These are phyloP conservation scores for Coemansia sp. DNA, from an alignment of 371 early-diverging fungal species.

Conservation along the genomic window DNA sequence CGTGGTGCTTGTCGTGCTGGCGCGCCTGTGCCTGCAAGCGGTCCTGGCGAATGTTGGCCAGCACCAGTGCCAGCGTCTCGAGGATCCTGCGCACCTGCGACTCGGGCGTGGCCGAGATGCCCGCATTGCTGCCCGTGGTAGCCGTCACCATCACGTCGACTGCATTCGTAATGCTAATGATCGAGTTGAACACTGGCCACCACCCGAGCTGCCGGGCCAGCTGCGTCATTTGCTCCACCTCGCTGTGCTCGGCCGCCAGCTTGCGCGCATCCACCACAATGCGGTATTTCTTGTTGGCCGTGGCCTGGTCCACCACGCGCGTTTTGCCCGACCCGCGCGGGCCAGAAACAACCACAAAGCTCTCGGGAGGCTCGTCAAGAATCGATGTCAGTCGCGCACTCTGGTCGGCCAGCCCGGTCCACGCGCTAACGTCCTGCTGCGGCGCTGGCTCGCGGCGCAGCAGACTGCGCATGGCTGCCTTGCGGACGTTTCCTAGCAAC, in stretches of 20 bases:
- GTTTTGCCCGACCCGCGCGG: slow-evolving; percentile 61
- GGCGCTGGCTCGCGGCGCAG: slow-evolving; percentile 17
- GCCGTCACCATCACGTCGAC: slow-evolving; percentile 80
- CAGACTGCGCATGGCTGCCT: slow-evolving; percentile 33
- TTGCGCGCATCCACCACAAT: slow-evolving; percentile 77
- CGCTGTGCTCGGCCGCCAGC: slow-evolving; percentile 70
- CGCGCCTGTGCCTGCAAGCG: slow-evolving; percentile 4
- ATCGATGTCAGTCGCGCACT: slow-evolving; percentile 39
- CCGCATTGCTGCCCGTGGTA: slow-evolving; percentile 85
- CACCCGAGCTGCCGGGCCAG: slow-evolving; percentile 78
- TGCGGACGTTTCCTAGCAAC: slow-evolving; percentile 34
- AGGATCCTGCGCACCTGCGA: slow-evolving; percentile 57
- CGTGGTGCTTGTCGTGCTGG: neutral
- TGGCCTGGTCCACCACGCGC: slow-evolving; percentile 55
- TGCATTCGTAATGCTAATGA: slow-evolving; percentile 65
- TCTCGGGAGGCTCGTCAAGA: slow-evolving; percentile 54
- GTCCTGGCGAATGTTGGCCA: slow-evolving; percentile 39
- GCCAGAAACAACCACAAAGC: slow-evolving; percentile 59
- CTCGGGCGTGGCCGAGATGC: slow-evolving; percentile 59
- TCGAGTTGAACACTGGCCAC: slow-evolving; percentile 79
- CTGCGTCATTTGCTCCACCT: slow-evolving; percentile 63
- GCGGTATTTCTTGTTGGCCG: slow-evolving; percentile 54
- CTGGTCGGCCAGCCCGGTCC: slow-evolving; percentile 41
- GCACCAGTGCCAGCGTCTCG: slow-evolving; percentile 56
- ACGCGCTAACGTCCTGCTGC: slow-evolving; percentile 21